Conservation (phyloP, 2,329 filamentous ascomycete species). For the Trichoderma endophyticum region DNA sequence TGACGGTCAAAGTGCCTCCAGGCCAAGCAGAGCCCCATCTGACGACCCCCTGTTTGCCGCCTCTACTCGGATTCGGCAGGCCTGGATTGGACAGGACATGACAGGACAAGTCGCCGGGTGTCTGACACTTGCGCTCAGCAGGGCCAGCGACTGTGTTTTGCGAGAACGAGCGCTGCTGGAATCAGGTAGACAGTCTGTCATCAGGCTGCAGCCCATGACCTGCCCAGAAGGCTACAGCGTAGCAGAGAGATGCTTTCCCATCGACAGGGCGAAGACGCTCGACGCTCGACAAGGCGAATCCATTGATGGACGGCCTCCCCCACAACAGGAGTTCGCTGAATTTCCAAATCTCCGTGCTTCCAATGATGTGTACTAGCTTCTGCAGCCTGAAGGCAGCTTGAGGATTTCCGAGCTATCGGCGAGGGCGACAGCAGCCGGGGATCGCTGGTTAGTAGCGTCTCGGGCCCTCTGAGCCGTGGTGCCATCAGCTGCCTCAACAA, state of each 20-base stretch:
- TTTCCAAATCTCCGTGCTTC: background rate
- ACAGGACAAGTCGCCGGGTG: background rate
- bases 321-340: background rate
- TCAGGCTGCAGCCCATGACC: background rate
- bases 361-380: background rate
- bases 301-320: background rate
- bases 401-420: slow-evolving; percentile 17
- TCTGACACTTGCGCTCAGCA: slow-evolving; percentile 2
- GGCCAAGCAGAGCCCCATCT: background rate
- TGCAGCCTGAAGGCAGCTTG: background rate
- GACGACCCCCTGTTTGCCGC: slow-evolving; percentile 9
- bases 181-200: background rate
- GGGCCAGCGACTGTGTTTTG: background rate
- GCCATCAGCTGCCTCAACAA: slow-evolving; percentile 12
- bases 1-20: background rate
- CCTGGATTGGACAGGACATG: slow-evolving; percentile 1
- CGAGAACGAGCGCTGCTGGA: background rate
- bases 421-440: background rate
- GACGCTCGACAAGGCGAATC: background rate
- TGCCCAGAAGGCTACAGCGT: background rate
- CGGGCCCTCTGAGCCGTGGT: background rate
- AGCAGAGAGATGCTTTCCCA: background rate
- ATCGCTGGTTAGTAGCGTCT: background rate
- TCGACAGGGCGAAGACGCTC: background rate
- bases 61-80: background rate